phyloP scores from a whole-genome alignment of 306 rosid species.

The Hippophae rhamnoides region DNA sequence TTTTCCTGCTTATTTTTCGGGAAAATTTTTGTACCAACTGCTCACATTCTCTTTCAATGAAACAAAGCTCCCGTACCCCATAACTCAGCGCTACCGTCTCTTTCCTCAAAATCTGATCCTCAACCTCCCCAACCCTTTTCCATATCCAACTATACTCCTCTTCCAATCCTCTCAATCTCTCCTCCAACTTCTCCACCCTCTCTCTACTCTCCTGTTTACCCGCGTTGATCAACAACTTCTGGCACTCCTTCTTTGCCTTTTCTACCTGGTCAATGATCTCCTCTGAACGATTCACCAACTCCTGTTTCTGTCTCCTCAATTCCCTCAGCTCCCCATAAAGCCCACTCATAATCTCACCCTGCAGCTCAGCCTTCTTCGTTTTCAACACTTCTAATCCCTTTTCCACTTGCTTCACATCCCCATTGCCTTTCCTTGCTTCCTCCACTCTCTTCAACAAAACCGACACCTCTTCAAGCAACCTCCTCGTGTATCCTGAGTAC shows the following conservation, averaged over 20 bases:
- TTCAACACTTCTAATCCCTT: conserved; percentile 45
- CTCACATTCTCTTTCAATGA: conserved; percentile 77
- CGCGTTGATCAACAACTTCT: conserved; percentile 21
- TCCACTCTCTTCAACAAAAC: conserved; percentile 40
- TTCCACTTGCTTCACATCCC: conserved; percentile 30
- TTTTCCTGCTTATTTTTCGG: conserved; percentile 40
- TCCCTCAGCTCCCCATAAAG: conserved; percentile 39
- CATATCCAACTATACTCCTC: conserved; percentile 40
- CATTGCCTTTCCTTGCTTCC: conserved; percentile 46
- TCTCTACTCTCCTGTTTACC: conserved; percentile 27
- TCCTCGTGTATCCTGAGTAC: conserved; percentile 38
- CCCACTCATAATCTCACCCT: conserved; percentile 31
- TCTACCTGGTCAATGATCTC: conserved; percentile 32
- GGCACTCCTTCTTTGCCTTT: conserved; percentile 34
- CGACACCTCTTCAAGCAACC: conserved; percentile 44
- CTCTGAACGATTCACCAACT: conserved; percentile 29
- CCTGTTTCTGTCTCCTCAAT: conserved; percentile 34
- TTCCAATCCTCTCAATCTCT: conserved; percentile 44
- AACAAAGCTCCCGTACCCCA: conserved; percentile 68
- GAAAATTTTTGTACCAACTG: conserved; percentile 55
- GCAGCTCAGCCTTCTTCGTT: conserved; percentile 42
- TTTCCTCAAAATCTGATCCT: conserved; percentile 41
- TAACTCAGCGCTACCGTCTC: conserved; percentile 63
- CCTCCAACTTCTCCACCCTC: conserved; percentile 32
- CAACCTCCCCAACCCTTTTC: conserved; percentile 53